phyloP scores from a whole-genome alignment of 495 filamentous ascomycete genomes.

The Penicillium herquei region DNA sequence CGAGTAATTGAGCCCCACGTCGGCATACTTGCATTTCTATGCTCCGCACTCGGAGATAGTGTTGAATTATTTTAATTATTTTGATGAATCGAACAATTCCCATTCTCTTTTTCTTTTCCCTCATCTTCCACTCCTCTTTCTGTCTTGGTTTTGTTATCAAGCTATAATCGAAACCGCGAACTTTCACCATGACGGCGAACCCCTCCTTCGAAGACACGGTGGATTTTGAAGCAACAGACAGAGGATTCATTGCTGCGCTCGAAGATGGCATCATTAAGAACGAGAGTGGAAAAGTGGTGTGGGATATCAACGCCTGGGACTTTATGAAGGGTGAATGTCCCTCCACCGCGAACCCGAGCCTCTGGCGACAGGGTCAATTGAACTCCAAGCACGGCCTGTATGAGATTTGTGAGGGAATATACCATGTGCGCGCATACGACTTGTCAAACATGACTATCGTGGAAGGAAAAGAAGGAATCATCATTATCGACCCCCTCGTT shows the following conservation, averaged over 20 bases:
- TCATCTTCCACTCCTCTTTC: too few species aligned
- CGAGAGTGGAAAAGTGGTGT: slow-evolving; percentile 9
- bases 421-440: slow-evolving; percentile 25
- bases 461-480: slow-evolving; percentile 22
- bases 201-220: slow-evolving; percentile 16
- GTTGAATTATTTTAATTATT: too few species aligned
- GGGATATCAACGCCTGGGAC: slow-evolving; percentile 19
- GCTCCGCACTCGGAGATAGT: too few species aligned
- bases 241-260: slow-evolving; percentile 18
- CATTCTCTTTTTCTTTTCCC: too few species aligned
- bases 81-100: too few species aligned
- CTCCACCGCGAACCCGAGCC: slow-evolving; percentile 19
- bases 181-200: not conserved
- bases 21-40: too few species aligned
- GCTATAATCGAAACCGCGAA: not conserved
- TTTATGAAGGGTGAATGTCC: slow-evolving; percentile 19
- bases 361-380: slow-evolving; percentile 21
- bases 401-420: slow-evolving; percentile 21
- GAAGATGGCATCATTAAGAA: slow-evolving; percentile 12
- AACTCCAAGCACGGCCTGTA: slow-evolving; percentile 19
- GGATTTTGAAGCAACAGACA: slow-evolving; percentile 19
- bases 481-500: slow-evolving; percentile 26
- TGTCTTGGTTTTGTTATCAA: too few species aligned
- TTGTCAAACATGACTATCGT: slow-evolving; percentile 27
- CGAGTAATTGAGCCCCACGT: too few species aligned